These are phyloP conservation scores for Botrytis cinerea DNA, from an alignment of 2,329 filamentous ascomycete species.

Conservation along the genomic window DNA sequence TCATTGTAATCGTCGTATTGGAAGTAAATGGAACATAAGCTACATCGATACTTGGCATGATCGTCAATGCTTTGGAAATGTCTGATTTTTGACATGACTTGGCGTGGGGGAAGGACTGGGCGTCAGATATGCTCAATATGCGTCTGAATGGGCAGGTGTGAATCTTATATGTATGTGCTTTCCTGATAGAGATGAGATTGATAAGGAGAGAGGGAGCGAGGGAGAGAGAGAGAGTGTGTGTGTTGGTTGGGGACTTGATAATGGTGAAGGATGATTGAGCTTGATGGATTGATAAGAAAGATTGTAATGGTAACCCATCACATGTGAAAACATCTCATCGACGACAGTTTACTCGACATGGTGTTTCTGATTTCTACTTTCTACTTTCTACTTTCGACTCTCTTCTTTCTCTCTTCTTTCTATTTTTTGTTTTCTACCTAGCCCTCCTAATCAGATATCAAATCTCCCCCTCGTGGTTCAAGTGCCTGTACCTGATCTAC, in stretches of 20 bases:
- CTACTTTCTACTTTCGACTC: background rate
- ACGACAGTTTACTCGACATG: background rate
- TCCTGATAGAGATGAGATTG: background rate
- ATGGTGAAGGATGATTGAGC: background rate
- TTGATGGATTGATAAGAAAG: background rate
- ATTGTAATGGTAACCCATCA: background rate
- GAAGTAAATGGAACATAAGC: background rate
- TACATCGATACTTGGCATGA: background rate
- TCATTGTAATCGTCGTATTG: background rate
- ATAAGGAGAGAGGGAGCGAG: background rate
- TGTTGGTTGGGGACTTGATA: background rate
- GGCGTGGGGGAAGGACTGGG: background rate
- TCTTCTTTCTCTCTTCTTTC: background rate
- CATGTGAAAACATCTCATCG: background rate
- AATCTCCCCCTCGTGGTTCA: background rate
- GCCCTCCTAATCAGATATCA: background rate
- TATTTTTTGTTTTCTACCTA: background rate
- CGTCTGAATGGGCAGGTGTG: background rate
- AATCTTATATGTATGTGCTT: background rate
- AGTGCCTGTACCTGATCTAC: background rate
- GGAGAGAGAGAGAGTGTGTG: no score
- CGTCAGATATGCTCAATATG: background rate
- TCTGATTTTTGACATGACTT: conserved; percentile 5
- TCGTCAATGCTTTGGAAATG: background rate
- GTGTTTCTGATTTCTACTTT: background rate